Conservation (phyloP, 169 alveolate genomes). For the Plasmodium adleri region DNA sequence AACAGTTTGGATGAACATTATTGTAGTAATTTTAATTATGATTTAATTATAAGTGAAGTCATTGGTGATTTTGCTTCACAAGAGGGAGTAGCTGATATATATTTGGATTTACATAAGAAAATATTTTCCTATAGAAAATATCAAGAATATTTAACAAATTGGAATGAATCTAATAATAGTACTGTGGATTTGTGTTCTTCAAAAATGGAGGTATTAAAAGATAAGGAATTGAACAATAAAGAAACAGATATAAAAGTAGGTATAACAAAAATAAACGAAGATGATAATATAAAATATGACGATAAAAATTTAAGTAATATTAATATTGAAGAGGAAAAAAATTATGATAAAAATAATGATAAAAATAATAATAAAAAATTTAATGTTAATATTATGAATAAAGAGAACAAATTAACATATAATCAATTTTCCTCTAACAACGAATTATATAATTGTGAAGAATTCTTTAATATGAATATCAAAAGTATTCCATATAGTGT, state of each 20-base stretch:
- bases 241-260: background rate
- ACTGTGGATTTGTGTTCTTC: background rate
- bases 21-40: conserved; percentile 80
- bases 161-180: background rate
- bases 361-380: background rate
- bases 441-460: conserved; percentile 76
- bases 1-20: conserved; percentile 22
- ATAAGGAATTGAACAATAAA: background rate
- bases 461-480: conserved; percentile 78
- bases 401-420: conserved; percentile 33
- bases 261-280: background rate
- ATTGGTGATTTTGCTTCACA: conserved; percentile 91
- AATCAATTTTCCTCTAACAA: conserved; percentile 40
- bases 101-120: conserved; percentile 86
- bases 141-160: conserved; percentile 49
- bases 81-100: conserved; percentile 90
- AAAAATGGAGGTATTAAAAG: background rate
- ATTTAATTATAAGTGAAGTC: conserved; percentile 89
- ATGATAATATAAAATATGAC: background rate
- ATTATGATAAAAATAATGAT: background rate
- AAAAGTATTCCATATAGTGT: conserved; percentile 87
- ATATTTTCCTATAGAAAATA: conserved; percentile 74
- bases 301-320: background rate
- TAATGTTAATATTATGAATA: conserved; percentile 9
- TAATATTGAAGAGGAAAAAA: conserved; percentile 6